phyloP scores from a whole-genome alignment of 306 rosid species.

The Prunus mume region DNA sequence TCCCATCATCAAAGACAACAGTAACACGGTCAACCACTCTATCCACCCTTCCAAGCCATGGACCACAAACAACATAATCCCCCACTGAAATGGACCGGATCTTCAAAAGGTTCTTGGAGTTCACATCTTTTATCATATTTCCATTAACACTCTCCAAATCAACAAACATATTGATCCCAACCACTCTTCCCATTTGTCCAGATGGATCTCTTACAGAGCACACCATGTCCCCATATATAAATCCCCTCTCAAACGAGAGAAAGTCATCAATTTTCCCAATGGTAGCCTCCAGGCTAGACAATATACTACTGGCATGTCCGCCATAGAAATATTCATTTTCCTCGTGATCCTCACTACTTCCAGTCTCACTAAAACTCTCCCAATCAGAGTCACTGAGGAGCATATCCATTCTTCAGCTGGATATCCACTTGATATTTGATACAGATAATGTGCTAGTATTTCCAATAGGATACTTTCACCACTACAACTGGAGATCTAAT shows the following conservation, averaged over 20 bases:
- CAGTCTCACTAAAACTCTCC: constrained; percentile 79
- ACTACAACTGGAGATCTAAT: constrained; percentile 43
- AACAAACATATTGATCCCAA: constrained; percentile 56
- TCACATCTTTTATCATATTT: constrained; percentile 50
- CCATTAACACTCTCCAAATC: constrained; percentile 77
- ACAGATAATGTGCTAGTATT: constrained; percentile 37
- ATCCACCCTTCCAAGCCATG: constrained; percentile 89
- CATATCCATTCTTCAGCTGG: constrained; percentile 55
- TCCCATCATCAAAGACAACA: constrained; percentile 76
- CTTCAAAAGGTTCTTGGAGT: constrained; percentile 63
- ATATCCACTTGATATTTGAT: constrained; percentile 47
- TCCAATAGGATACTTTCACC: constrained; percentile 34
- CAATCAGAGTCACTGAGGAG: constrained; percentile 68
- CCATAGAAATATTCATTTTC: constrained; percentile 55
- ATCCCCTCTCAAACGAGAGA: constrained; percentile 81
- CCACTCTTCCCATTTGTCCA: constrained; percentile 91
- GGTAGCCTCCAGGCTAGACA: constrained; percentile 88
- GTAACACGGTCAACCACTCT: constrained; percentile 64
- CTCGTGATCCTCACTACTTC: constrained; percentile 77
- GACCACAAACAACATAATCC: constrained; percentile 69
- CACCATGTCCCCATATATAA: constrained; percentile 77
- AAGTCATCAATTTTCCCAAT: constrained; percentile 88
- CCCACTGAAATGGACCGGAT: constrained; percentile 80
- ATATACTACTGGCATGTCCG: constrained; percentile 82
- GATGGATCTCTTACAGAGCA: constrained; percentile 58